Base-by-base conservation (phyloP, 2,329 filamentous ascomycete genomes). In the Delphinella strobiligena region DNA sequence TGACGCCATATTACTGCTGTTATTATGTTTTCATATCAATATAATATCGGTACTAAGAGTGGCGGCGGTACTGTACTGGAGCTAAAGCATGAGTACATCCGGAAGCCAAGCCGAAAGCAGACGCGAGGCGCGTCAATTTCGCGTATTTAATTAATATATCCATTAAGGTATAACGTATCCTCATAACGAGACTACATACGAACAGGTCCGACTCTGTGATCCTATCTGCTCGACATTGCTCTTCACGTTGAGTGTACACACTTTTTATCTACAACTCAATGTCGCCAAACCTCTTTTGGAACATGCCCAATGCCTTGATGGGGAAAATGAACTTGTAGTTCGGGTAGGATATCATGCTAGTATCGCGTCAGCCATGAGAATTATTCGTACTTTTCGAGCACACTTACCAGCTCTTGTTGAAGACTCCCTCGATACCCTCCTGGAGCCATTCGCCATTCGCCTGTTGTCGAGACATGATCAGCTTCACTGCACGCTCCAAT, bases 241-340 rank as follows among this genome's bases (percentile, higher is more conserved):
- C 22, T 7, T 27, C 12, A 27, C 12, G 7, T 27, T 27, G 22
- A 27, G 22, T 7, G 7, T 7, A 27, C 22, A 12, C 12, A 7
- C 12, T 12, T 27, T 12, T 7, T 7, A 27, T 27, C 22, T 57
- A 42, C 32, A 83, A 58, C 51, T 65, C 69, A 41, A 79, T 73
- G 44, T 84, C 69, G 0, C 81, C 82, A 48, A 80, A 88, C 47
- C 70, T 75, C 51, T 67, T 72, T 4, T 81, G 77, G 68, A 86
- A 98, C 75, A 95, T 81, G 4, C 91, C 91, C 47, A 98, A 61
- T 2, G 91, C 91, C 64, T 93, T 93, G 57, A 96, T 82, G 1
- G 89, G 80, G 62, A 95, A 98, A 43, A 82, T 83, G 59, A 94
- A 91, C 67, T 96, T 98, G 70, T 98, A 98, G 68, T 98, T 98